Evolutionary conservation across 2,329 filamentous ascomycete species (phyloP).

Genomic region (Plenodomus tracheiphilus): DNA sequence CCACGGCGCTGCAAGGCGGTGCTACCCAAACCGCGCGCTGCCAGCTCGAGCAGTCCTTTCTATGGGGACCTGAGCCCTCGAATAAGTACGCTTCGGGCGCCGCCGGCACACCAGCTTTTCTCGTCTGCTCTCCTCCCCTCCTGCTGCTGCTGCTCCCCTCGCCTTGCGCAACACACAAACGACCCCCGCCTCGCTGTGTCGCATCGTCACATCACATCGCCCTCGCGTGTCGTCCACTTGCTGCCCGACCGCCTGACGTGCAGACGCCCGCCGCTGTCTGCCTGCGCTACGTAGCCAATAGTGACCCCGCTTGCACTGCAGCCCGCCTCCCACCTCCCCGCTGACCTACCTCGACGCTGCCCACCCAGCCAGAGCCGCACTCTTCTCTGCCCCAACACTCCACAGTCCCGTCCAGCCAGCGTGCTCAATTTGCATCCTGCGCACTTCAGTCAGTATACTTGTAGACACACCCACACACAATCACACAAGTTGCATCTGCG

Average conservation of each 20-base stretch:
- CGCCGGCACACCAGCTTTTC: conserved; percentile 19
- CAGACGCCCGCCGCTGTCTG: conserved; percentile 28
- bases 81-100: conserved; percentile 32
- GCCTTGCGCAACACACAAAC: background rate
- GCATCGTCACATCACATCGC: conserved; percentile 1
- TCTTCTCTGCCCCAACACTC: conserved; percentile 11
- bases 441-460: conserved; percentile 24
- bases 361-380: conserved; percentile 30
- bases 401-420: conserved; percentile 2
- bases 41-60: conserved; percentile 25
- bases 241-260: conserved; percentile 41
- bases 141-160: conserved; percentile 14
- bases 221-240: conserved; percentile 24
- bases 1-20: conserved; percentile 27
- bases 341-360: conserved; percentile 23
- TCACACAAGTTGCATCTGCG: conserved; percentile 24
- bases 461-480: no score
- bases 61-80: conserved; percentile 29
- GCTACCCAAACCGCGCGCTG: conserved; percentile 30
- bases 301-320: conserved; percentile 27
- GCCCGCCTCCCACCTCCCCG: conserved; percentile 18
- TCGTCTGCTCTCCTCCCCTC: conserved; percentile 14
- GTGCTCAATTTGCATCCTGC: conserved; percentile 22
- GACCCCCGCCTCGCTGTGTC: background rate
- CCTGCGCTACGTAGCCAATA: conserved; percentile 26